Base-by-base conservation (phyloP, 2,329 filamentous ascomycete genomes). In the Cladorrhinum sp. region DNA sequence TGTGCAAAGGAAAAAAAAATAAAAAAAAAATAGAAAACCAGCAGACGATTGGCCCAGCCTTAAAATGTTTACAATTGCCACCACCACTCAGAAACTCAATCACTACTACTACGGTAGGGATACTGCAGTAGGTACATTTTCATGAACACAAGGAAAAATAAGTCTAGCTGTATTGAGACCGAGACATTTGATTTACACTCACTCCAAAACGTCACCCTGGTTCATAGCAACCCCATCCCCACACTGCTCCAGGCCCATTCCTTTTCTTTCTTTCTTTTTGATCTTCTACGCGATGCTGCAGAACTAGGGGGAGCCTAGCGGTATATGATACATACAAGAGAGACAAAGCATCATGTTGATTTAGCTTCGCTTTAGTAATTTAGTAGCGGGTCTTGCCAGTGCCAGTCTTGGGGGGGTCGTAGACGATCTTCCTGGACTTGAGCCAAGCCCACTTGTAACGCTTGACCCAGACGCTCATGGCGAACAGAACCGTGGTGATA, bases 361-460 rank as follows among this genome's bases (percentile, higher is more conserved):
- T 20, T 55, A 50, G 53, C 62, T 62, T 59, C 26, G 56, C 59
- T 59, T 57, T 21, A 49, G 36, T 30, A 30, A 28, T 70, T 77
- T 79, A 84, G 70, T 74, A 75, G 73, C 82, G 82, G 68, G 71
- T 71, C 72, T 79, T 78, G 71, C 73, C 74, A 64, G 78, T 78
- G 71, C 74, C 74, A 64, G 77, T 77, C 73, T 82, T 80, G 59
- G 92, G 92, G 66, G 92, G 91, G 75, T 87, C 90, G 81, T 96
- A 96, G 70, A 87, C 83, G 71, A 98, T 81, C 88, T 98, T 96
- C 74, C 95, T 89, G 71, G 92, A 90, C 89, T 99, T 99, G 77
- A 99, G 81, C 73, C 90, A 88, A 63, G 92, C 85, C 95, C 95
- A 99, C 87, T 98, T 99, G 88, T 99, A 99, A 82, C 93, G 88